A percentile compares a stretch with the other conserved stretches of the same genome.
phyloP scores from a whole-genome alignment of 306 rosid genomes.

The Ormosia emarginata region DNA sequence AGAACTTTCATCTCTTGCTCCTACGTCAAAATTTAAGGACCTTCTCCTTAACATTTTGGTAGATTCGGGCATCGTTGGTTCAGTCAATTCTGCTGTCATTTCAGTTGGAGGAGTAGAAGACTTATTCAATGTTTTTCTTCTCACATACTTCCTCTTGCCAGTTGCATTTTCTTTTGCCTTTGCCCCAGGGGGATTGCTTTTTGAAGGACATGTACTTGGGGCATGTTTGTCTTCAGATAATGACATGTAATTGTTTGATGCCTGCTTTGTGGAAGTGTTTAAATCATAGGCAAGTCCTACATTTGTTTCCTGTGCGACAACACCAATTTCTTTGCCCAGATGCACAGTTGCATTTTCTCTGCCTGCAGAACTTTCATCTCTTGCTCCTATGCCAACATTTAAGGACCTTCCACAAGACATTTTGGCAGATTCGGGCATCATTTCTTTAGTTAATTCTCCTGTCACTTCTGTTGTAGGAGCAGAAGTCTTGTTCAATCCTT shows the following conservation, averaged over 20 bases:
- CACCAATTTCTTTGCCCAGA: slow-evolving; percentile 14
- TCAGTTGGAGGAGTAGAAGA: slow-evolving; percentile 27
- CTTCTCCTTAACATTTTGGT: slow-evolving; percentile 42
- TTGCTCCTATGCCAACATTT: slow-evolving; percentile 29
- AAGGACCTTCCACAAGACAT: slow-evolving; percentile 42
- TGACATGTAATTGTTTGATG: slow-evolving; percentile 19
- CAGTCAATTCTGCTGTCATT: slow-evolving; percentile 20
- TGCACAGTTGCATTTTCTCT: slow-evolving; percentile 17
- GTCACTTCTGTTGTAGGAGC: slow-evolving; percentile 24
- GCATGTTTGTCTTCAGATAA: slow-evolving; percentile 13
- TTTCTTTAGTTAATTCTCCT: slow-evolving; percentile 8
- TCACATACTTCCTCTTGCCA: slow-evolving; percentile 40
- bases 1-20: slow-evolving; percentile 33
- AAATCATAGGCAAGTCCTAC: slow-evolving; percentile 15
- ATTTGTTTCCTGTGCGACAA: slow-evolving; percentile 11
- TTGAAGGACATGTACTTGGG: slow-evolving; percentile 6
- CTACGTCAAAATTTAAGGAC: slow-evolving; percentile 40
- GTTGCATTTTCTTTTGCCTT: slow-evolving; percentile 18
- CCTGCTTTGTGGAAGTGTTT: neutral
- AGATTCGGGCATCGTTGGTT: slow-evolving; percentile 23
- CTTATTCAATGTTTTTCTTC: slow-evolving; percentile 37
- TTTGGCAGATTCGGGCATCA: slow-evolving; percentile 18
- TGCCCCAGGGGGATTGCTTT: slow-evolving; percentile 4
- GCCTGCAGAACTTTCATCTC: slow-evolving; percentile 32
- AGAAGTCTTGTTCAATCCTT: slow-evolving; percentile 13